Conservation (phyloP, 202 grass and related monocot genomes). For the Saccharum hybrid region DNA sequence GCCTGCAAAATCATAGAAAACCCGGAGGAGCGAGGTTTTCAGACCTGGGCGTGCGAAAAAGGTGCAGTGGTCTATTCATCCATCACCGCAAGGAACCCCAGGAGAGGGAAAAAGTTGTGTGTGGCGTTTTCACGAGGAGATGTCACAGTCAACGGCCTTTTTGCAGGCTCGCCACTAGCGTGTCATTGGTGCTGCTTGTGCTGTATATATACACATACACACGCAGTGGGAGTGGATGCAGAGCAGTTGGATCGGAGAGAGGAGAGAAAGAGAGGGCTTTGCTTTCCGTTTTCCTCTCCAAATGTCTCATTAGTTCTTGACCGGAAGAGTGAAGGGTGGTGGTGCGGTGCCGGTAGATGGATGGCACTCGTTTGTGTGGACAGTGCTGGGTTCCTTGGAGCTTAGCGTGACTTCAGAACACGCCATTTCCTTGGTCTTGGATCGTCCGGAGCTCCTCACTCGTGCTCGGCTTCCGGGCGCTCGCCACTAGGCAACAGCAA, state of each 20-base stretch:
- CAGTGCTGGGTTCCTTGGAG: slow-evolving; percentile 48
- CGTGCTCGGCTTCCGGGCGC: slow-evolving; percentile 39
- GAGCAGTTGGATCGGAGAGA: slow-evolving; percentile 12
- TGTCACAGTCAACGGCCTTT: too few species aligned
- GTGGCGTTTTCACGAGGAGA: slow-evolving; percentile 52
- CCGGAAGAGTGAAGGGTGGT: slow-evolving; percentile 31
- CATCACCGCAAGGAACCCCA: slow-evolving; percentile 31
- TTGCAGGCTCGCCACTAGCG: slow-evolving; percentile 17
- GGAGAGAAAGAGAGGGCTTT: too few species aligned
- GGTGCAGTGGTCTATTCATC: slow-evolving; percentile 38
- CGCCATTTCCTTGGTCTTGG: slow-evolving; percentile 43
- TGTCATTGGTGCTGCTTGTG: slow-evolving; percentile 22
- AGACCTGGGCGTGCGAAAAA: slow-evolving; percentile 53
- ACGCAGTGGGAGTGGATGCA: slow-evolving; percentile 29
- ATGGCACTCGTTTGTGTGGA: slow-evolving; percentile 23
- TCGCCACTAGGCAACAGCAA: slow-evolving; percentile 2
- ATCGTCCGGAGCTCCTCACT: slow-evolving; percentile 44
- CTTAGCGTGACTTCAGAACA: slow-evolving; percentile 47
- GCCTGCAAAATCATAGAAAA: slow-evolving; percentile 42
- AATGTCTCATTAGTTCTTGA: slow-evolving; percentile 61
- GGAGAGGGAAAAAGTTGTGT: slow-evolving; percentile 48
- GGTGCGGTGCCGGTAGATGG: slow-evolving; percentile 33
- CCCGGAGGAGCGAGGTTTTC: slow-evolving; percentile 29
- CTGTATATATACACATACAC: slow-evolving; percentile 48
- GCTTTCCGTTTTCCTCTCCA: slow-evolving; percentile 49